A percentile compares a stretch with the other conserved stretches of the same genome.
phyloP scores from a whole-genome alignment of 202 grass and related monocot genomes.

The Hordeum pubiflorum region DNA sequence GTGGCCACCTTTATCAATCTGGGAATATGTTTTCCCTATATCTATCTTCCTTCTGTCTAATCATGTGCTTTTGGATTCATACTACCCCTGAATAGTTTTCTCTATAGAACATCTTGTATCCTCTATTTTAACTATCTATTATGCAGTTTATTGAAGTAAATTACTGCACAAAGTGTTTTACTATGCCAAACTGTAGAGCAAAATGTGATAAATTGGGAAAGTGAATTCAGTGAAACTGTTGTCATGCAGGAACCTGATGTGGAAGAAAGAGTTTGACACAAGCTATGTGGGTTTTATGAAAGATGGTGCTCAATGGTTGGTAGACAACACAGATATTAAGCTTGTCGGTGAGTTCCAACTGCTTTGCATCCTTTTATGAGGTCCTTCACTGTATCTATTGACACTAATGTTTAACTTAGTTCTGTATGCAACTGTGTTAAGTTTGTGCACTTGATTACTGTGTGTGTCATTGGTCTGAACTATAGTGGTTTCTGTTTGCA shows the following conservation, averaged over 20 bases:
- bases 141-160: background rate
- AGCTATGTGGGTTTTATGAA: conserved; percentile 22
- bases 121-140: background rate
- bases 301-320: conserved; percentile 22
- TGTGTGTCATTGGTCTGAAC: background rate
- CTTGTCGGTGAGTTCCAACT: conserved; percentile 16
- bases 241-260: conserved; percentile 18
- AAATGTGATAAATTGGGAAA: background rate
- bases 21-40: background rate
- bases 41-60: background rate
- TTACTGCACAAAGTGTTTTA: background rate
- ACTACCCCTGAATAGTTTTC: background rate
- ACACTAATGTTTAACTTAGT: background rate
- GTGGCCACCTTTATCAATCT: background rate
- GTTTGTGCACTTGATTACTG: background rate
- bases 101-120: background rate
- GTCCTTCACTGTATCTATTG: background rate
- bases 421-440: background rate
- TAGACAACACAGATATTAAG: conserved; percentile 17
- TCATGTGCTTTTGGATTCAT: background rate
- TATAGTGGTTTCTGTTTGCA: background rate
- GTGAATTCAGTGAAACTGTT: background rate
- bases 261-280: conserved; percentile 26
- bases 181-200: background rate
- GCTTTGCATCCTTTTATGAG: background rate